phyloP scores from a whole-genome alignment of 2,329 filamentous ascomycete species.

The Elsinoe australis region DNA sequence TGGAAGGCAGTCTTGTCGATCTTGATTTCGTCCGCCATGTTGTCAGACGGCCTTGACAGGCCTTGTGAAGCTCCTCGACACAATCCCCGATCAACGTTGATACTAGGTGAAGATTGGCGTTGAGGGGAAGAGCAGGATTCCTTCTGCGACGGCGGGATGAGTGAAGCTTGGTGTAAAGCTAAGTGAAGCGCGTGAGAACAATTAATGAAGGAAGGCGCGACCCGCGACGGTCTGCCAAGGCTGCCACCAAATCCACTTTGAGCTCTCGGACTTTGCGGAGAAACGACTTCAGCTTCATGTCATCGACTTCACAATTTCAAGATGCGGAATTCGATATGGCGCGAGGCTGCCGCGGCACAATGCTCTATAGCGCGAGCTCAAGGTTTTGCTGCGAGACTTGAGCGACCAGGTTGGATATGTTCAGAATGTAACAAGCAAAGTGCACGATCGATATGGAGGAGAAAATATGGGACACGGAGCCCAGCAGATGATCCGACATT shows the following conservation, averaged over 20 bases:
- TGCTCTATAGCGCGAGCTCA: neutral
- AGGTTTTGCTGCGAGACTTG: neutral
- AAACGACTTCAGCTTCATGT: slow-evolving; percentile 10
- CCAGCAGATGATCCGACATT: slow-evolving; percentile 71
- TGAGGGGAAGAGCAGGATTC: too few species aligned
- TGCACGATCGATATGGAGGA: slow-evolving; percentile 24
- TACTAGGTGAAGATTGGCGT: too few species aligned
- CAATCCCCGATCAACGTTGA: too few species aligned
- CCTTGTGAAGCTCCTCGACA: too few species aligned
- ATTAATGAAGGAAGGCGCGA: too few species aligned
- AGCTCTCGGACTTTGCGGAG: slow-evolving; percentile 16
- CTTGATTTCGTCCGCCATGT: slow-evolving; percentile 74
- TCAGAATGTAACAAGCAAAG: slow-evolving; percentile 26
- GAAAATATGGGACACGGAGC: slow-evolving; percentile 37
- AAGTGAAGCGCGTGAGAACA: slow-evolving; percentile 10
- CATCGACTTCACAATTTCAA: slow-evolving; percentile 1
- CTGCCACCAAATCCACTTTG: too few species aligned
- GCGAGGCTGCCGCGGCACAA: neutral
- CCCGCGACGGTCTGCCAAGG: too few species aligned
- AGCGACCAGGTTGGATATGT: slow-evolving; percentile 21
- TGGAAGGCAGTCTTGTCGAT: slow-evolving; percentile 93
- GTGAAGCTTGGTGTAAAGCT: slow-evolving; percentile 1
- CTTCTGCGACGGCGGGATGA: too few species aligned
- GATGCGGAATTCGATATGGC: slow-evolving; percentile 15
- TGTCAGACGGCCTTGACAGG: slow-evolving; percentile 20